Percentiles rank a stretch among this genome's conserved stretches.
Evolutionary conservation across 176 grass and related monocot genomes (phyloP).

Genomic region (Aegilops sharonensis): DNA sequence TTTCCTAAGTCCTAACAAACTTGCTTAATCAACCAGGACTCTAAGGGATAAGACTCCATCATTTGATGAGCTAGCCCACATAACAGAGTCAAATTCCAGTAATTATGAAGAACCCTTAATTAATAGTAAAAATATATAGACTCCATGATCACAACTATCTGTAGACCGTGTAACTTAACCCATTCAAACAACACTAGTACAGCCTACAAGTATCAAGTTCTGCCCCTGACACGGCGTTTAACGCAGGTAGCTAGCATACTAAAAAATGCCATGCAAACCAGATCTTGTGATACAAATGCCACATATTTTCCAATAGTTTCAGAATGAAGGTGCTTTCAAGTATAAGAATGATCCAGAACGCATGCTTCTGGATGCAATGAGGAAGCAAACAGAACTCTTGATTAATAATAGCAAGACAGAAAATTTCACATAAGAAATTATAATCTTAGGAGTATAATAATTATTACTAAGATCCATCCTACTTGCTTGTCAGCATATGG

Average conservation of each 20-base stretch:
- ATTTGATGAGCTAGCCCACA: too few relatives aligned
- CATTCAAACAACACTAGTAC: background rate
- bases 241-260: background rate
- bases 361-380: background rate
- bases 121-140: slow-evolving; percentile 7
- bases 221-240: background rate
- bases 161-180: background rate
- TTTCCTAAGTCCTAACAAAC: too few relatives aligned
- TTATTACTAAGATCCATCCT: background rate
- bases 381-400: background rate
- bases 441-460: background rate
- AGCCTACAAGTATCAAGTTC: slow-evolving; percentile 5
- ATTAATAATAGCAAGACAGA: background rate
- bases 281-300: background rate
- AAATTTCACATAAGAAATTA: background rate
- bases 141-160: background rate
- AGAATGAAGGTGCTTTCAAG: background rate
- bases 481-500: background rate
- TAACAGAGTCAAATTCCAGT: too few relatives aligned
- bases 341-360: background rate
- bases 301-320: background rate
- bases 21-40: too few relatives aligned
- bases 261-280: background rate
- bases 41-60: too few relatives aligned
- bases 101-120: background rate